Percentiles rank a stretch among this genome's conserved stretches.
These are phyloP conservation scores for Quercus aquifolioides DNA, from an alignment of 306 rosid genomes.

Conservation along the genomic window DNA sequence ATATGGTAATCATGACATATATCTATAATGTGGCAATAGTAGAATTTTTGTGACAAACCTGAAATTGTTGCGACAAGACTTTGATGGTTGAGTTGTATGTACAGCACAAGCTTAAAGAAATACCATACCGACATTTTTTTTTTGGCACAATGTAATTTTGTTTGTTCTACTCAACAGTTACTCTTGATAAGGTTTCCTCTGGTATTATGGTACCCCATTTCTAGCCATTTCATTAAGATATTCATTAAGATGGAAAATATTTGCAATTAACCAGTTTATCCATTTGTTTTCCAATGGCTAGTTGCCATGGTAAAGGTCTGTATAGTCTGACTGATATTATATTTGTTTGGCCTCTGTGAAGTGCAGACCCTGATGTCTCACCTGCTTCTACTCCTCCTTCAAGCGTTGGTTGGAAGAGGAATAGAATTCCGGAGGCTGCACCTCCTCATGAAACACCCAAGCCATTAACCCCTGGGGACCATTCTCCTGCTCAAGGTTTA, in stretches of 20 bases:
- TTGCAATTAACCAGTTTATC: background rate
- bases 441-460: conserved; percentile 40
- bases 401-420: conserved; percentile 28
- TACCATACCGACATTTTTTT: background rate
- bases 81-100: background rate
- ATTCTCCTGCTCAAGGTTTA: conserved; percentile 49
- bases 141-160: background rate
- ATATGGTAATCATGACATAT: background rate
- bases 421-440: conserved; percentile 39
- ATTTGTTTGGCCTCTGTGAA: conserved; percentile 15
- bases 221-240: background rate
- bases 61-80: background rate
- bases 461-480: conserved; percentile 35
- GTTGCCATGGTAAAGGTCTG: background rate
- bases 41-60: background rate
- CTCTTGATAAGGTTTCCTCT: background rate
- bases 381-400: conserved; percentile 54
- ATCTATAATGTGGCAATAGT: background rate
- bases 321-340: background rate
- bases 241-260: background rate
- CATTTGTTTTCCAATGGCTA: background rate
- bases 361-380: conserved; percentile 61
- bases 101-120: background rate
- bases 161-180: background rate
- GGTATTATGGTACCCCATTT: background rate